Evolutionary conservation across 495 filamentous ascomycete genomes (phyloP), one percentile per base, ranked within the genome.

Genomic region (Xylaria longipes): DNA sequence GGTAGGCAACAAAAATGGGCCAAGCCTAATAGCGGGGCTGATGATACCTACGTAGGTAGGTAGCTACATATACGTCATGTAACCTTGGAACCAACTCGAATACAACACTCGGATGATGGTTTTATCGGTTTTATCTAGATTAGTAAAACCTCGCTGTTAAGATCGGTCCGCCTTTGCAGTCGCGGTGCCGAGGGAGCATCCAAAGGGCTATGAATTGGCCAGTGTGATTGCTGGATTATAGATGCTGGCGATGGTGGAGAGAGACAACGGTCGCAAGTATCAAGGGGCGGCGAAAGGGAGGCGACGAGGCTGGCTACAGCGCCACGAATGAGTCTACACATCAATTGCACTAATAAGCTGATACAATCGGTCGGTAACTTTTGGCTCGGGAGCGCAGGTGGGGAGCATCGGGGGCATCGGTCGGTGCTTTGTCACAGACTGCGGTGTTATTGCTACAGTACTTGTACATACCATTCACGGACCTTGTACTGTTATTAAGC

Each of bases 211-310:
- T 56, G 52, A 56, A 56, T 31, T 31, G 14, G 25, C 52, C 52
- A 2, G 12, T 17, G 52, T 31, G 52, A 56, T 56, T 14, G 52
- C 5, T 56, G 27, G 52, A 56, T 17, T 56, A 8, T 6, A 29
- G 52, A 56, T 17, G 52, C 52, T 31, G 52, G 31, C 52, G 9
- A 15, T 8, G 50, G 50, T 25, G 46, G 37, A 39, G 37, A 63
- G 60, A 63, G 39, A 22, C 6, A 33, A 29, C 37, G 37, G 60
- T 14, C 37, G 12, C 37, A 41, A 43, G 43, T 48, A 29, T 3
- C 52, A 31, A 56, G 52, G 52, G 46, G 46, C 46, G 61, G 61
- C 61, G 61, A 64, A 45, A 46, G 17, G 39, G 14, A 56, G 52
- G 27, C 52, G 52, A 8, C 52, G 31, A 56, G 52, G 52, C 52